Base-by-base conservation (phyloP, 164 flowering plant species). In the Houttuynia cordata region DNA sequence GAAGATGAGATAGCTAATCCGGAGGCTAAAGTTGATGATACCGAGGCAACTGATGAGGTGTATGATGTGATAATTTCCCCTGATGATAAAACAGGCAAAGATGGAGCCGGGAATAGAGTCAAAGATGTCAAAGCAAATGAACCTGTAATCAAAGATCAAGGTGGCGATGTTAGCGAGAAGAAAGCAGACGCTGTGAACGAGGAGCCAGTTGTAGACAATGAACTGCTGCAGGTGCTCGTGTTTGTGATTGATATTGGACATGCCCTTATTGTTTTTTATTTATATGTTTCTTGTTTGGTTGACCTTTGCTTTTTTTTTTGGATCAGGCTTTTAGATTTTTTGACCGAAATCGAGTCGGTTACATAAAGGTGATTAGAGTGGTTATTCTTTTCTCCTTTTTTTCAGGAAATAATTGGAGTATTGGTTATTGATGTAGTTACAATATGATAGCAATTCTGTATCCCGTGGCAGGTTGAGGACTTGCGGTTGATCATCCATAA, bases 291-390 rank as follows among this genome's bases (percentile, higher is more conserved):
- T 30, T 30, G 37, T 30, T 30, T 30, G 37, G 37, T 30, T 30
- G 37, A 30, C 37, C 37, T 10, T 7, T 2, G 40, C 23, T 65
- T 63, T 15, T 62, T 24, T 9, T 34, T n/a, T 55, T 25, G 75
- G 61, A 12, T 45, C 85, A 93, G 99, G 99, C 97, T 69, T 93
- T 93, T 75, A 80, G 89, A 71, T 93, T 90, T 59, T 93, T 93
- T 65, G 99, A 93, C 42, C 84, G 96, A 40, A 88, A 90, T 62
- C 74, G 82, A 51, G 85, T 74, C 57, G 99, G 97, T 57, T 83
- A 85, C 78, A 72, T 93, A 15, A 79, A 87, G 92, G 99, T 86
- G 76, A 59, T 21, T 45, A n/a, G 17, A 30, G 0, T 18, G 14
- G 18, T 37, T 13, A 19, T 25, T 17, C 0, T 60, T 21, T 24